These are phyloP conservation scores for Carallia pectinifolia DNA, from an alignment of 345 rosid species.

Conservation along the genomic window DNA sequence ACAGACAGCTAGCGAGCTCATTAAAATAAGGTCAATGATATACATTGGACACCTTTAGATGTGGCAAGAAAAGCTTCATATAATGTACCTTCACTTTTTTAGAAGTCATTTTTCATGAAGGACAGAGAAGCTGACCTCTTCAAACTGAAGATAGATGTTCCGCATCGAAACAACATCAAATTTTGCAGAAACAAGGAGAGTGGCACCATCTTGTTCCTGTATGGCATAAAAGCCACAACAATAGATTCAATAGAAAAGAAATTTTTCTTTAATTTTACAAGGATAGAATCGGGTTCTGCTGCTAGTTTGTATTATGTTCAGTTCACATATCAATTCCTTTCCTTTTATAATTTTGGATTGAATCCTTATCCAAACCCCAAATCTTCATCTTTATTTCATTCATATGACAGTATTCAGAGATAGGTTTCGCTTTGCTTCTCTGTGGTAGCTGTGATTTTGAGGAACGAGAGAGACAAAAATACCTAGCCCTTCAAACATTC, in stretches of 20 bases:
- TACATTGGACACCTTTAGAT: neutral
- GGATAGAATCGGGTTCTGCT: neutral
- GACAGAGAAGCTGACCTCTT: conserved; percentile 64
- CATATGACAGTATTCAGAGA: no score
- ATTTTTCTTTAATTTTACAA: neutral
- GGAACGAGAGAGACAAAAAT: neutral
- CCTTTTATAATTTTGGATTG: neutral
- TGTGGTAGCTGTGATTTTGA: neutral
- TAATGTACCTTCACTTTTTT: conserved; percentile 5
- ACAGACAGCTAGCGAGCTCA: neutral
- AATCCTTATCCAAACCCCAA: no score
- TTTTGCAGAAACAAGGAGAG: conserved; percentile 85
- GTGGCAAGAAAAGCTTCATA: conserved; percentile 1
- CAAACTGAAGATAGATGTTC: conserved; percentile 81
- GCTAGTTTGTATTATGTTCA: neutral
- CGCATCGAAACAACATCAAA: conserved; percentile 67
- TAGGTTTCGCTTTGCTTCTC: no score
- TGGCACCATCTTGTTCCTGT: conserved; percentile 88
- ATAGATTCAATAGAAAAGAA: neutral
- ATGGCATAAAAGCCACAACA: conserved; percentile 11
- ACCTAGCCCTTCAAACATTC: neutral
- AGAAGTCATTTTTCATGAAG: conserved; percentile 14
- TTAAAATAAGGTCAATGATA: neutral
- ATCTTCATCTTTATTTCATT: no score
- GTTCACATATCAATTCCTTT: neutral